Evolutionary conservation across 176 grass and related monocot genomes (phyloP), one percentile per base, ranked within the genome.

Genomic region (Chrysopogon serrulatus): DNA sequence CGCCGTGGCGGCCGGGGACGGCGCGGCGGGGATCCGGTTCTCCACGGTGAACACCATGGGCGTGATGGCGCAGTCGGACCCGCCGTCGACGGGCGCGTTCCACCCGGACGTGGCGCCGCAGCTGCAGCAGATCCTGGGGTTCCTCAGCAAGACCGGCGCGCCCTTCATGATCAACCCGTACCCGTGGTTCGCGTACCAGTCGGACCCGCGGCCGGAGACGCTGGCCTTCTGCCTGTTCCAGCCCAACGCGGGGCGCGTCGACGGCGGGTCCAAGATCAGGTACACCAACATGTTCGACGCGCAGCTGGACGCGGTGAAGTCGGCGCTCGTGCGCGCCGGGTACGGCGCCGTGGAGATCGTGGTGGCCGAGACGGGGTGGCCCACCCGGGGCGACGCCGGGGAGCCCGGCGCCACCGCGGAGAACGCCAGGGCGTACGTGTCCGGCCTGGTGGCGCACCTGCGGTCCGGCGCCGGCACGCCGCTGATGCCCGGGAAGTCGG

Each of bases 281-380:
- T 98, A 98, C 85, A 86, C 89, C 84, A 98, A 98, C 93, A 98
- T 98, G 96, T 98, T 98, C 91, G 96, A 98, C 78, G 96, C 96
- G 79, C 96, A 98, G 86, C 71, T 98, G 6, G 96, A 98, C 77
- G 96, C 93, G 40, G 91, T 98, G 8, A 87, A 74, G 72, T 88
- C 96, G 2, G 96, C 96, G 19, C 77, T 98, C 40, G 36, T 44
- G 10, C 77, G 89, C 2, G 73, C 79, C 28, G 92, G 92, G 6
- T 98, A 88, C 90, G 76, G 91, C 0, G n/a, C 13, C 67, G 88
- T 83, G 17, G 91, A 94, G 4, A 81, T 98, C 78, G 89, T 98
- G n/a, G 96, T 98, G 21, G 96, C 96, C 8, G 96, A 98, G 91
- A 98, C 96, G 0, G 96, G 96, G 13, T 98, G 96, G 96, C 91